Conservation (phyloP, 116 monocot genomes). For the Cymodocea nodosa region DNA sequence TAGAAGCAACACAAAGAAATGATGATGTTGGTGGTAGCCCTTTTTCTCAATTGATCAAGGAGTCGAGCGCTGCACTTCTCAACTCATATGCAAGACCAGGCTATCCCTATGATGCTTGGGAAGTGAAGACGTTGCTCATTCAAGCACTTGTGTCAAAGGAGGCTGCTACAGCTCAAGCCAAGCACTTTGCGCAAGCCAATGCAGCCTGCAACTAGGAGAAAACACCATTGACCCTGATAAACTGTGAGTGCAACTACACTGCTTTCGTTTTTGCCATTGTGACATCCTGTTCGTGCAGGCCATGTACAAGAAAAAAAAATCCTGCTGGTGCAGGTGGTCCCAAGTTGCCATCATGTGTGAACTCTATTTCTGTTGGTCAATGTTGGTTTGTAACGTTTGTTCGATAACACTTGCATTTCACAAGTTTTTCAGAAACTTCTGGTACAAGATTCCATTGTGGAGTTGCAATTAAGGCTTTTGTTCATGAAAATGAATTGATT, state of each 20-base stretch:
- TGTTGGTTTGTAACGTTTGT: too few species aligned
- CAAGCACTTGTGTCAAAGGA: conserved; percentile 68
- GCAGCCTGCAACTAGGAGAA: conserved; percentile 13
- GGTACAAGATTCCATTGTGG: too few species aligned
- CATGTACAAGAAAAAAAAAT: too few species aligned
- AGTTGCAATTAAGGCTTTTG: too few species aligned
- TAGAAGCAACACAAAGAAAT: conserved; percentile 59
- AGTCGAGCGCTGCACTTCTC: conserved; percentile 71
- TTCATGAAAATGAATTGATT: too few species aligned
- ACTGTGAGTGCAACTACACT: neutral
- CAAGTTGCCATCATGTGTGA: too few species aligned
- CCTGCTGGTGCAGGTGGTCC: too few species aligned
- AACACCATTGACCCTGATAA: neutral
- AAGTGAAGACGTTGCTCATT: conserved; percentile 65
- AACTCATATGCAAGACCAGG: conserved; percentile 63
- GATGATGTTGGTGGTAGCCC: conserved; percentile 51
- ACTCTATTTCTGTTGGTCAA: too few species aligned
- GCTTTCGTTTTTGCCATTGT: too few species aligned
- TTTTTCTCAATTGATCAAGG: conserved; percentile 64
- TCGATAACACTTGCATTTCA: too few species aligned
- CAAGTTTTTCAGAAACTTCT: too few species aligned
- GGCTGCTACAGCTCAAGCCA: conserved; percentile 49
- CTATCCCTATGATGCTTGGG: conserved; percentile 64
- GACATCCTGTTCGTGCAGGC: too few species aligned
- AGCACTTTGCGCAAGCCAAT: conserved; percentile 47